Base-by-base conservation (phyloP, 2,329 filamentous ascomycete genomes). In the Dothidotthia symphoricarpi region DNA sequence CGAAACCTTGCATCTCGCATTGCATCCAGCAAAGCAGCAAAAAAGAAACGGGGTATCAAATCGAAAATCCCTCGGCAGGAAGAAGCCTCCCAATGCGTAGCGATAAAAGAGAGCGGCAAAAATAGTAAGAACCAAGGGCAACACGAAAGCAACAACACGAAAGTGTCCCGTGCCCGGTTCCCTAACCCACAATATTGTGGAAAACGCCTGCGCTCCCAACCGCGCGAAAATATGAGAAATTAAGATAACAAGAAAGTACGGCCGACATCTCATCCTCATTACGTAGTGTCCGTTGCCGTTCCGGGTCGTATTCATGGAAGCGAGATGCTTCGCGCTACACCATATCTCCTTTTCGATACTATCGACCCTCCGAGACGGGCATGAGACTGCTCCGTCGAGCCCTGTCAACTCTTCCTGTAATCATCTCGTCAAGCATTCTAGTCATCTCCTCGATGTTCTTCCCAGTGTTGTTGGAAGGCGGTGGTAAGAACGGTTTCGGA, bases 341-440 rank as follows among this genome's bases (percentile, higher is more conserved):
- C 24, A 28, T 34, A 36, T 35, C 37, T 34, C 31, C 36, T 33
- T 25, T 26, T 41, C 26, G 36, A 45, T 38, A 26, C 39, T 41
- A 49, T 45, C 41, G 47, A 19, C 44, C 42, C 41, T 57, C 51
- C 14, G 35, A 47, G 16, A 48, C 47, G 6, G 55, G 43, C 46
- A 50, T 51, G n/a, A 59, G 44, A 40, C 59, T 65, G 42, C 44
- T 50, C 10, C 57, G 56, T 36, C 62, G 32, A 83, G 85, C 49
- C 40, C 53, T 52, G 77, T 55, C 85, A 36, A 94, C 85, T 39
- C 88, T 82, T 59, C 85, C 41, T 86, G 82, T 86, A 43, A 96
- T 93, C 91, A 97, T 96, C 69, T 95, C 88, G 57, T 97, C 91
- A 16, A 96, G 77, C 72, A 96, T 89, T 56, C 83, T 81, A 51